Base-by-base conservation (phyloP, 2,329 filamentous ascomycete genomes). In the Pseudogymnoascus sp. region DNA sequence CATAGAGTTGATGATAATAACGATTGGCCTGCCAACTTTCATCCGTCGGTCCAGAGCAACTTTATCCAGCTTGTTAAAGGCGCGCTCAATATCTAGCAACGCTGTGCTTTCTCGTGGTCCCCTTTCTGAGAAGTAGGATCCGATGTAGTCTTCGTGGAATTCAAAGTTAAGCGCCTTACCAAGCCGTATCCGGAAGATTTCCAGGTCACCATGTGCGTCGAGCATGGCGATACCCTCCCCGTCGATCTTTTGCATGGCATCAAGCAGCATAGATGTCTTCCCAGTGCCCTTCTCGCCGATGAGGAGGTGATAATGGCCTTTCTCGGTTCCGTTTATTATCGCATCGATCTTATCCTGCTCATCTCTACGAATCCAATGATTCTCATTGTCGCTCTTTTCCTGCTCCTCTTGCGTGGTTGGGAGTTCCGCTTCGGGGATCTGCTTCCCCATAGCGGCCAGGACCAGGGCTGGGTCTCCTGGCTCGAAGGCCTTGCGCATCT, bases 21-120 rank as follows among this genome's bases (percentile, higher is more conserved):
- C 83, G 4, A 99, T 80, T 1, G 95, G 95, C 66, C 83, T 81
- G 7, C 84, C 83, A 1, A 72, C 75, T 65, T 75, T 79, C 34
- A 82, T 79, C 51, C 92, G 82, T 62, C 90, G 83, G 69, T 81
- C 81, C 65, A 99, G 78, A 0, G 95, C 95, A 6, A 98, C 91
- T 76, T 99, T 99, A 73, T 99, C 95, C 10, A 99, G 79, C 77
- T 99, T 99, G 81, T 99, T 99, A 75, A 99, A 88, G 0, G 95
- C 95, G 28, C 95, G 86, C 74, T 99, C 95, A 67, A 99, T 97
- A 74, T 99, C 95, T 1, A 99, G 82, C 36, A 99, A 80, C 4
- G 95, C 92, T 0, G 92, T 96, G 2, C 91, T 93, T 72, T 99
- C 95, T 48, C 95, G 85, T 0, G 95, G 95, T 0, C 95, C 95